phyloP scores from a whole-genome alignment of 129 eudicot species.

The Scalesia atractyloides region DNA sequence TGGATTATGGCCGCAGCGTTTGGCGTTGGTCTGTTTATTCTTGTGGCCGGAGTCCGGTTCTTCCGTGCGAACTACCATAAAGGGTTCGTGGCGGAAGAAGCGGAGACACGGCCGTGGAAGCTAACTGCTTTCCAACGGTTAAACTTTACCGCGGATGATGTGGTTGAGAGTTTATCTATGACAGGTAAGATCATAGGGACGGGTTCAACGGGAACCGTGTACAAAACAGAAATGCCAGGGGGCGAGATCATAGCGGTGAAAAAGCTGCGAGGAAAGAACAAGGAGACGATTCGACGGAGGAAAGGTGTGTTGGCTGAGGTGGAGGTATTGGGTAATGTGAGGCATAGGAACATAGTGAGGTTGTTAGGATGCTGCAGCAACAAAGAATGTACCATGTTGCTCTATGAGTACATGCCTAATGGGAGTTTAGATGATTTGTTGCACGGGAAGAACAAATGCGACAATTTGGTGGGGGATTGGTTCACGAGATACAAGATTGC shows the following conservation, averaged over 20 bases:
- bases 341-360: slow-evolving; percentile 93
- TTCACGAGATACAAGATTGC: slow-evolving; percentile 86
- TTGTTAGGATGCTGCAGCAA: slow-evolving; percentile 91
- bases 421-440: slow-evolving; percentile 85
- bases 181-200: slow-evolving; percentile 81
- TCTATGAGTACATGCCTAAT: slow-evolving; percentile 99
- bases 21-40: slow-evolving; percentile 59
- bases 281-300: slow-evolving; percentile 65
- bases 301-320: slow-evolving; percentile 96
- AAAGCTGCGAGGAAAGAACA: slow-evolving; percentile 82
- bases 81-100: slow-evolving; percentile 25
- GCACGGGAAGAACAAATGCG: slow-evolving; percentile 77
- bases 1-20: slow-evolving; percentile 93
- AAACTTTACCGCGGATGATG: slow-evolving; percentile 86
- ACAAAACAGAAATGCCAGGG: slow-evolving; percentile 92
- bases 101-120: slow-evolving; percentile 84
- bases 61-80: slow-evolving; percentile 54
- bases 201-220: slow-evolving; percentile 92
- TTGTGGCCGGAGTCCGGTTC: slow-evolving; percentile 71
- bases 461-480: slow-evolving; percentile 83
- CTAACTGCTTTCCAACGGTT: slow-evolving; percentile 93
- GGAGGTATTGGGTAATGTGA: slow-evolving; percentile 89
- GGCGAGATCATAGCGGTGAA: slow-evolving; percentile 96
- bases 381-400: slow-evolving; percentile 75
- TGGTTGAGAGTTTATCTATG: slow-evolving; percentile 67